Evolutionary conservation across 352 stramenopile genomes (phyloP).

Genomic region (Phytophthora ramorum): DNA sequence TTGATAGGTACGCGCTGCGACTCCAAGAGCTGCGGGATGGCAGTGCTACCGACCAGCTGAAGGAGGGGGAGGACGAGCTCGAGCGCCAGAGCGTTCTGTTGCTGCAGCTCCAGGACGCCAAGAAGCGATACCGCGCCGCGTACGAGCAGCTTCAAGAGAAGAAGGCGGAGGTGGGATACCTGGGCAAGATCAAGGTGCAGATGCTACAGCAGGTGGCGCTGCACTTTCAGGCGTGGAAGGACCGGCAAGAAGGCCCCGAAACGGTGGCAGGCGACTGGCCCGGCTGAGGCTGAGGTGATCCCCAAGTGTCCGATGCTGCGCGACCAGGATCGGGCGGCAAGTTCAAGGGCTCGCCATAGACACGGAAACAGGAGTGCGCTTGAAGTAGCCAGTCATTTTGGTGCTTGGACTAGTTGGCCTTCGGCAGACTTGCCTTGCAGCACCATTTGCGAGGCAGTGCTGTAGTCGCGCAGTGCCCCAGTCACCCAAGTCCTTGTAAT

Average conservation of each 20-base stretch:
- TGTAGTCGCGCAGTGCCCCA: neutral
- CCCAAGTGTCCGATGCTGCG: neutral
- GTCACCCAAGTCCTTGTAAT: neutral
- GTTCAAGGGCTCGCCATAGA: conserved; percentile 1
- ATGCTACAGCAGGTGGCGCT: conserved; percentile 64
- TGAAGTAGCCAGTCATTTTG: conserved; percentile 11
- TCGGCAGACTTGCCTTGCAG: conserved; percentile 3
- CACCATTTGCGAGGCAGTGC: neutral
- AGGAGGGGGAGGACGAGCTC: conserved; percentile 8
- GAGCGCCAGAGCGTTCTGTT: conserved; percentile 26
- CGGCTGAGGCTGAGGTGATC: conserved; percentile 6
- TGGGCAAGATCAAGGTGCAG: conserved; percentile 68
- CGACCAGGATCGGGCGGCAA: conserved; percentile 1
- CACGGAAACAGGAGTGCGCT: conserved; percentile 6
- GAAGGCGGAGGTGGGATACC: conserved; percentile 58
- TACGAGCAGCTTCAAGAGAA: conserved; percentile 64
- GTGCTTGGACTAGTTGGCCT: neutral
- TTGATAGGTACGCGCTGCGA: conserved; percentile 49
- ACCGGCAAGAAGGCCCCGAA: conserved; percentile 22
- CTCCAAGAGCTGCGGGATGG: conserved; percentile 42
- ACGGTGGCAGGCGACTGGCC: conserved; percentile 10
- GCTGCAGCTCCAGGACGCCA: conserved; percentile 64
- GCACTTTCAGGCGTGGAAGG: conserved; percentile 61
- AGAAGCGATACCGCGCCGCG: conserved; percentile 57
- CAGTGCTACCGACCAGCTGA: conserved; percentile 1